Evolutionary conservation across 2,329 filamentous ascomycete genomes (phyloP).

Genomic region (Cercospora beticola): DNA sequence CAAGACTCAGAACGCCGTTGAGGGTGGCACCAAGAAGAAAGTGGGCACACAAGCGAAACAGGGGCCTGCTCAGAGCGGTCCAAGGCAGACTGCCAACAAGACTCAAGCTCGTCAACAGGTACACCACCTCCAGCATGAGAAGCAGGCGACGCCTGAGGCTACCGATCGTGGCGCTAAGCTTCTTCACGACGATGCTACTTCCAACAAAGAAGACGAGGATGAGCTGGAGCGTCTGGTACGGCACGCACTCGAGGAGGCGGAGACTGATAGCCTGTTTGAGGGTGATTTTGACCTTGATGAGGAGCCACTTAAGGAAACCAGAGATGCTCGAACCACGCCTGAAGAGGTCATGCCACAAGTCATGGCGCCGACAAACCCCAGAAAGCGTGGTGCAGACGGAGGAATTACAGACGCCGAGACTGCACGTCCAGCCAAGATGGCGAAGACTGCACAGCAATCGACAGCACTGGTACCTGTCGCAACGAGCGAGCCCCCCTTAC

Average conservation of each 20-base stretch:
- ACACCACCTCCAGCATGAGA: background rate
- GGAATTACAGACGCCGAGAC: background rate
- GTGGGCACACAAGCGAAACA: background rate
- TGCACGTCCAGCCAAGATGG: background rate
- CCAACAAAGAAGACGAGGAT: background rate
- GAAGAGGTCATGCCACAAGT: background rate
- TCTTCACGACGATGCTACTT: background rate
- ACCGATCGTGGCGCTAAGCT: background rate
- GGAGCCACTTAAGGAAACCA: background rate
- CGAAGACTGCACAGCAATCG: background rate
- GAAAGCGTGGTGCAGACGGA: background rate
- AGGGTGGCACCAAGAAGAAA: background rate
- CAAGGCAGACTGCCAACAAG: background rate
- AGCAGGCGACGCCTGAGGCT: background rate
- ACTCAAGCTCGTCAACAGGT: background rate
- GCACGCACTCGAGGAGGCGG: background rate
- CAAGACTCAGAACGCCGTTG: background rate
- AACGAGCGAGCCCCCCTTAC: background rate
- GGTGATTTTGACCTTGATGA: background rate
- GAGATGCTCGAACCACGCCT: background rate
- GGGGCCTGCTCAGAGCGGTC: background rate
- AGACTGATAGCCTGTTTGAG: background rate
- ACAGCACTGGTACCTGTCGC: background rate
- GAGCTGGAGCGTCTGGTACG: background rate
- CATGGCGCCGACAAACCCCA: background rate